A percentile compares a stretch with the other conserved stretches of the same genome.
Evolutionary conservation across 352 stramenopile genomes (phyloP).

Genomic region (Pythium oligandrum): DNA sequence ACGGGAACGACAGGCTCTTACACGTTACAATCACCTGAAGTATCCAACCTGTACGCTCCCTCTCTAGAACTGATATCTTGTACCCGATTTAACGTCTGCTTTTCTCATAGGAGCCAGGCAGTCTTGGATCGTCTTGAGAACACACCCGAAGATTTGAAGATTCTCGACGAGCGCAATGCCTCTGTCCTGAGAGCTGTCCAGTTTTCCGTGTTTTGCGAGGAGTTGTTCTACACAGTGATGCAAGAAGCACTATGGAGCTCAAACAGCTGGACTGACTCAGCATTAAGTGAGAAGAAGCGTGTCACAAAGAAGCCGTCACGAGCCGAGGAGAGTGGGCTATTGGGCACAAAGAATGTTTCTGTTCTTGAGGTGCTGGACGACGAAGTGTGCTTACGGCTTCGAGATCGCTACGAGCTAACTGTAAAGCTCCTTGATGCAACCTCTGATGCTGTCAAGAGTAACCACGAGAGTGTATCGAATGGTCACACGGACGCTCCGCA

Average conservation of each 20-base stretch:
- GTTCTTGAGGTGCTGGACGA: constrained; percentile 81
- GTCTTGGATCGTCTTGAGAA: constrained; percentile 57
- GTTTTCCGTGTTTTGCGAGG: constrained; percentile 85
- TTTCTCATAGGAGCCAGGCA: constrained; percentile 35
- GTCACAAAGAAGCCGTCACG: constrained; percentile 33
- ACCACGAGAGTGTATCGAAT: constrained; percentile 1
- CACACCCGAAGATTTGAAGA: constrained; percentile 53
- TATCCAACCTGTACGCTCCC: constrained; percentile 25
- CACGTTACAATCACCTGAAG: constrained; percentile 18
- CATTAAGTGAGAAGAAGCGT: constrained; percentile 38
- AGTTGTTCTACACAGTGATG: constrained; percentile 83
- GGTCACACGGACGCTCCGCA: background rate
- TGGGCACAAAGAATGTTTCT: constrained; percentile 32
- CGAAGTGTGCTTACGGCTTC: constrained; percentile 71
- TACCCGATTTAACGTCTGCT: background rate
- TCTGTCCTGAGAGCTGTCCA: constrained; percentile 74
- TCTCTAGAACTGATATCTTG: background rate
- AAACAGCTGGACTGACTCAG: constrained; percentile 63
- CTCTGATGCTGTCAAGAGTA: constrained; percentile 17
- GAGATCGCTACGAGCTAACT: constrained; percentile 65
- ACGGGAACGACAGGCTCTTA: constrained; percentile 9
- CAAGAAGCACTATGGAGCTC: constrained; percentile 66
- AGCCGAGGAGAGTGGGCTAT: constrained; percentile 19
- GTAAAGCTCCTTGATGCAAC: constrained; percentile 70
- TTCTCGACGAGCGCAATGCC: constrained; percentile 61